A percentile compares a stretch with the other conserved stretches of the same genome.
These are phyloP conservation scores for Eruca vesicaria DNA, from an alignment of 441 rosid genomes.

Conservation along the genomic window DNA sequence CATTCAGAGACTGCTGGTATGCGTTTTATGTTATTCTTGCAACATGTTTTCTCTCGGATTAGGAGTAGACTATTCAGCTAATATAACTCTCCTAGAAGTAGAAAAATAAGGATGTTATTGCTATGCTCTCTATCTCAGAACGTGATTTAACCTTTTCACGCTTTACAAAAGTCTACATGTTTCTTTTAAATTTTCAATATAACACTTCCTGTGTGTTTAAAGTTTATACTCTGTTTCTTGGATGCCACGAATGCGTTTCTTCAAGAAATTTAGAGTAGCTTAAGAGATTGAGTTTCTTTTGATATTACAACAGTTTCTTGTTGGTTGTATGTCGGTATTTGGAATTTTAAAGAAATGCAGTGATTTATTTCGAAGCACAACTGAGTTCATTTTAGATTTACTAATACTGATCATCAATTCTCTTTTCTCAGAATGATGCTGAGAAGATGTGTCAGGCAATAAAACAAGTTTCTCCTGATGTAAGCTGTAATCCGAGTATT, in stretches of 20 bases:
- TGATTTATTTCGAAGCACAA: no score
- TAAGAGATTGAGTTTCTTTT: no score
- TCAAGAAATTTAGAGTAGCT: no score
- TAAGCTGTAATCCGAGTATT: slow-evolving; percentile 37
- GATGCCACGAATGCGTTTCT: background rate
- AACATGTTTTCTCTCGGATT: slow-evolving; percentile 5
- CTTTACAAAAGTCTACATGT: background rate
- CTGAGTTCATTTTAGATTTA: slow-evolving; percentile 11
- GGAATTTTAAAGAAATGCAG: no score
- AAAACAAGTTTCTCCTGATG: slow-evolving; percentile 43
- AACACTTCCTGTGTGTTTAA: background rate
- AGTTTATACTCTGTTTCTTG: background rate
- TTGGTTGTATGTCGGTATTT: no score
- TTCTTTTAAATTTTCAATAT: background rate
- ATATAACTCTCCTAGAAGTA: background rate
- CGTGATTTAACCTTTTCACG: background rate
- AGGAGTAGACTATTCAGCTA: background rate
- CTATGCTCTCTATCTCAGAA: slow-evolving; percentile 3
- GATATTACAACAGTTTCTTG: background rate
- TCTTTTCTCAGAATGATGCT: slow-evolving; percentile 58
- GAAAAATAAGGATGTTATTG: background rate
- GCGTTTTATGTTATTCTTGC: slow-evolving; percentile 26
- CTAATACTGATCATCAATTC: background rate
- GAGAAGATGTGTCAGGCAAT: slow-evolving; percentile 60
- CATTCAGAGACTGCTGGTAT: slow-evolving; percentile 77